Evolutionary conservation across 208 protist species (phyloP).

Genomic region (Trypanosoma theileri): DNA sequence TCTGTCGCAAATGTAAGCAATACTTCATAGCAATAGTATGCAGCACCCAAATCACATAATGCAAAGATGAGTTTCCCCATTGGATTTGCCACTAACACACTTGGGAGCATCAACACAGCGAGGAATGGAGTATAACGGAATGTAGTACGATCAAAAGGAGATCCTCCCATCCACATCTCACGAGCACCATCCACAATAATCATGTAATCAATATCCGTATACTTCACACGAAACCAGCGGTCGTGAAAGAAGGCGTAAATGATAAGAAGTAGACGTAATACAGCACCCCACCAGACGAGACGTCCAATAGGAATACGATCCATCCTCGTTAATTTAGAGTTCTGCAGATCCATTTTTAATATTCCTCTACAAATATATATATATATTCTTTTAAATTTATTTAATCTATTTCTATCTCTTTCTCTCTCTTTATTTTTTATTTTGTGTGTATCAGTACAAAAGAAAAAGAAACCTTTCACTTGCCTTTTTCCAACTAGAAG

Average conservation of each 20-base stretch:
- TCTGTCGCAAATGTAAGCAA: conserved; percentile 58
- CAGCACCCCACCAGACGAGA: conserved; percentile 42
- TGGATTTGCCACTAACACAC: conserved; percentile 56
- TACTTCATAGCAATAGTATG: conserved; percentile 66
- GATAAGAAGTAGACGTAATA: conserved; percentile 68
- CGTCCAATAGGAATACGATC: conserved; percentile 17
- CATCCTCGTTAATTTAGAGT: neutral
- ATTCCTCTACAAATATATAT: neutral
- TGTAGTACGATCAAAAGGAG: conserved; percentile 91
- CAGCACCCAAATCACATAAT: conserved; percentile 76
- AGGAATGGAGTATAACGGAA: conserved; percentile 96
- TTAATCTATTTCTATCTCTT: neutral
- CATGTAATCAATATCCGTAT: conserved; percentile 96
- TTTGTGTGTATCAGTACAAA: neutral
- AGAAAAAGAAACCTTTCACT: neutral
- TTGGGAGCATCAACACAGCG: conserved; percentile 77
- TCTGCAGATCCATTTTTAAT: neutral
- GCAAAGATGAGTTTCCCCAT: conserved; percentile 90
- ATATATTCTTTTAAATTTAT: neutral
- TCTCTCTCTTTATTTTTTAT: neutral
- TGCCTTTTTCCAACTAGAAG: too few species aligned
- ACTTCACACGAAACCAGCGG: conserved; percentile 86
- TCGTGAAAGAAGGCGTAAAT: conserved; percentile 86
- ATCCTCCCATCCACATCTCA: conserved; percentile 72
- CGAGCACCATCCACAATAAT: conserved; percentile 94